Evolutionary conservation across 495 filamentous ascomycete species (phyloP).

Genomic region (Daldinia decipiens): DNA sequence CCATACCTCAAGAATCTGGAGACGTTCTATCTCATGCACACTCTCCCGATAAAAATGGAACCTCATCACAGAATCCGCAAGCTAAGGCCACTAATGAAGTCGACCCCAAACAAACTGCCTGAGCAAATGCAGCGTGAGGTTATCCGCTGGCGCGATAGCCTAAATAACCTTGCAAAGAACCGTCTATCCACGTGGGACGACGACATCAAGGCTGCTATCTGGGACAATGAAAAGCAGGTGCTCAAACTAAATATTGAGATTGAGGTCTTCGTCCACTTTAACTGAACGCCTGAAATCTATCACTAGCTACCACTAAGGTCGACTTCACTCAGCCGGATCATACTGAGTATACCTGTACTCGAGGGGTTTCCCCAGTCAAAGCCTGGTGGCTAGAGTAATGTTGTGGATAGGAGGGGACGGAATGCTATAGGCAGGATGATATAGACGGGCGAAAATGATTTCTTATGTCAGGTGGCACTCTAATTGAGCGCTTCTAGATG

Average conservation of each 20-base stretch:
- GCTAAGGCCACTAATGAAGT: too few species aligned
- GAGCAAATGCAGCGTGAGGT: too few species aligned
- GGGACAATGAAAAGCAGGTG: not conserved
- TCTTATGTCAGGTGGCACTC: not conserved
- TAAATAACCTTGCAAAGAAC: not conserved
- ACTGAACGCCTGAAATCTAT: not conserved
- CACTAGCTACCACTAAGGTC: not conserved
- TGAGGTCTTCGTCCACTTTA: not conserved
- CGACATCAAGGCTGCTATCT: not conserved
- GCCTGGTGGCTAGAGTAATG: not conserved
- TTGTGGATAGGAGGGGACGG: not conserved
- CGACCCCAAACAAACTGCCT: too few species aligned
- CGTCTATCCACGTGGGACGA: not conserved
- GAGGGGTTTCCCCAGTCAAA: not conserved
- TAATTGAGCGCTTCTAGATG: not conserved
- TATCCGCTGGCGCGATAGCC: not conserved
- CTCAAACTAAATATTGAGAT: not conserved
- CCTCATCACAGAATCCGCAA: too few species aligned
- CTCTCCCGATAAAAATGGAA: too few species aligned
- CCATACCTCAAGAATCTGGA: not conserved
- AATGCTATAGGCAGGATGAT: not conserved
- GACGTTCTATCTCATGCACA: not conserved
- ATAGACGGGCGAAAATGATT: not conserved
- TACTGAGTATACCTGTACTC: not conserved
- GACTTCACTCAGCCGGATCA: not conserved